A percentile compares a stretch with the other conserved stretches of the same genome.
phyloP scores from a whole-genome alignment of 768 basidiomycete species.

The Goffeauzyma gilvescens region DNA sequence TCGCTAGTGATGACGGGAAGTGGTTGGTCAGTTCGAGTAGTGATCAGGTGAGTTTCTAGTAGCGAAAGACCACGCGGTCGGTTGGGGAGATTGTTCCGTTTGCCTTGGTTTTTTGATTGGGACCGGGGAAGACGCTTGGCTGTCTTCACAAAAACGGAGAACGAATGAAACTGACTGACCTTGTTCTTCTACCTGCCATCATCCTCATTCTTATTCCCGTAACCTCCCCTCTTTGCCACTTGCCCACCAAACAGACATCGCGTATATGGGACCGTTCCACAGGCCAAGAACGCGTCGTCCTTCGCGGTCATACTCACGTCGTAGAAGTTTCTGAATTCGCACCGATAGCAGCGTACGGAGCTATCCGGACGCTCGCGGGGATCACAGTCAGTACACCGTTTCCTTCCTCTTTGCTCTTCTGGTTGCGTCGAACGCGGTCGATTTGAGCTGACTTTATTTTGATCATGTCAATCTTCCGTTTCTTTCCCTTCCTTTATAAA shows the following conservation, averaged over 20 bases:
- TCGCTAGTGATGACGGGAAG: slow-evolving; percentile 45
- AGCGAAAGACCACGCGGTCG: too few relatives aligned
- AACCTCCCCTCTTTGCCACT: background rate
- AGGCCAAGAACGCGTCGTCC: slow-evolving; percentile 59
- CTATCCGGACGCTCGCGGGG: slow-evolving; percentile 59
- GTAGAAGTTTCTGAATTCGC: slow-evolving; percentile 68
- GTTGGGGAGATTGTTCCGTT: too few relatives aligned
- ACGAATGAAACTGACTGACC: too few relatives aligned
- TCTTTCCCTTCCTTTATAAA: too few relatives aligned
- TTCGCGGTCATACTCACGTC: slow-evolving; percentile 73
- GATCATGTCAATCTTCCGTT: background rate
- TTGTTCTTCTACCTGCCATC: background rate
- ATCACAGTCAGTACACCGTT: slow-evolving; percentile 40
- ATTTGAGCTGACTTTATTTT: background rate
- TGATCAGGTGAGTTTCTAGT: slow-evolving; percentile 68
- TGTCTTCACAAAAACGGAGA: too few relatives aligned
- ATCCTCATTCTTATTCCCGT: background rate
- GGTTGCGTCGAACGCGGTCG: background rate
- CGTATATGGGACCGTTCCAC: slow-evolving; percentile 54
- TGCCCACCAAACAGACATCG: slow-evolving; percentile 42
- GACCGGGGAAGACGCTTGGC: too few relatives aligned
- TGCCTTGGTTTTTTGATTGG: too few relatives aligned
- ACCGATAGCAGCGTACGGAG: slow-evolving; percentile 51
- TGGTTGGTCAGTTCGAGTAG: slow-evolving; percentile 63
- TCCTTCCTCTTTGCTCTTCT: background rate